These are phyloP conservation scores for Sporothrix euskadiensis DNA, from an alignment of 2,329 filamentous ascomycete species.

Conservation along the genomic window DNA sequence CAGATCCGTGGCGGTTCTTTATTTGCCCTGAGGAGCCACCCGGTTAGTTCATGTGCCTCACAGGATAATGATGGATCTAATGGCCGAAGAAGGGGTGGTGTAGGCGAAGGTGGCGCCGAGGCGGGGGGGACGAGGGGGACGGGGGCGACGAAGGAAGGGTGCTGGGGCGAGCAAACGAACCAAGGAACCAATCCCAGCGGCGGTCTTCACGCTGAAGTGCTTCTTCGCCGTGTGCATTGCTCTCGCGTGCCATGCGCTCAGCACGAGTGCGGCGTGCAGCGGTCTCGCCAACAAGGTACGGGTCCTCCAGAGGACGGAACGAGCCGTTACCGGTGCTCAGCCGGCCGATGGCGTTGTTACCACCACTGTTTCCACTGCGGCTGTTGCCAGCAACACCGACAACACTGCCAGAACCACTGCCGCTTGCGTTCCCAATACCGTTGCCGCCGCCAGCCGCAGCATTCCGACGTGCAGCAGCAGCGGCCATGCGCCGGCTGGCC, in stretches of 20 bases:
- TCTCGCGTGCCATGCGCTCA: slow-evolving; percentile 60
- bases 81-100: slow-evolving; percentile 20
- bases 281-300: slow-evolving; percentile 65
- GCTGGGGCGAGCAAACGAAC: slow-evolving; percentile 49
- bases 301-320: slow-evolving; percentile 62
- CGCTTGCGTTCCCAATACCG: slow-evolving; percentile 18
- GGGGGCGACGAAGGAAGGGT: slow-evolving; percentile 33
- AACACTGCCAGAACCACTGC: not conserved
- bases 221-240: slow-evolving; percentile 46
- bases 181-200: slow-evolving; percentile 62
- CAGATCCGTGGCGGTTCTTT: slow-evolving; percentile 25
- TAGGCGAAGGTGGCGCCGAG: slow-evolving; percentile 18
- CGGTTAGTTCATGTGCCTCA: not conserved
- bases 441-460: slow-evolving; percentile 29
- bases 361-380: slow-evolving; percentile 33
- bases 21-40: slow-evolving; percentile 29
- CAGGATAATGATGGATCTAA: not conserved
- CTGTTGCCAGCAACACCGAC: slow-evolving; percentile 22
- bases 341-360: slow-evolving; percentile 24
- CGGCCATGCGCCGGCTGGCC: slow-evolving; percentile 31
- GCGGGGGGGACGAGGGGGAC: not conserved
- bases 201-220: slow-evolving; percentile 58
- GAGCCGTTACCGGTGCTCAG: slow-evolving; percentile 35
- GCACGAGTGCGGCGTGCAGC: slow-evolving; percentile 59
- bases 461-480: slow-evolving; percentile 24